Evolutionary conservation across 768 basidiomycete species (phyloP).

Genomic region (Serendipita sp.): DNA sequence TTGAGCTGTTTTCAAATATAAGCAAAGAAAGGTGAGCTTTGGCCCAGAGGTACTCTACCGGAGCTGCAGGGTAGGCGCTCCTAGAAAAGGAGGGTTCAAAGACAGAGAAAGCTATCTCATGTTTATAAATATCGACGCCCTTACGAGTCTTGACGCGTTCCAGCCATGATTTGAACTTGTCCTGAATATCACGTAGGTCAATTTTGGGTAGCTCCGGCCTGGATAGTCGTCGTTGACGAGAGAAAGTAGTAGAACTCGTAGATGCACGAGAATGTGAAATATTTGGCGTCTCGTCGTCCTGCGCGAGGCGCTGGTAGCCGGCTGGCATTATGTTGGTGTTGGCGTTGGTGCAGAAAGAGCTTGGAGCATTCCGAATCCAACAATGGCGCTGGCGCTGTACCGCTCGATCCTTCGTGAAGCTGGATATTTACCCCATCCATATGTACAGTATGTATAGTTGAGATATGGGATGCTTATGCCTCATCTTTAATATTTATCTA

Average conservation of each 20-base stretch:
- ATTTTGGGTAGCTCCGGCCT: not conserved
- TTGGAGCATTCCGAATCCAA: not conserved
- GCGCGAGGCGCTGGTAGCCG: slow-evolving; percentile 3
- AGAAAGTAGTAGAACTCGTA: slow-evolving; percentile 9
- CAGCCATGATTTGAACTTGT: slow-evolving; percentile 5
- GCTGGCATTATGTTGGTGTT: slow-evolving; percentile 5
- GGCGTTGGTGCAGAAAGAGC: not conserved
- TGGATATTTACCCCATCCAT: slow-evolving; percentile 26
- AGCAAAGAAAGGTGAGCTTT: not conserved
- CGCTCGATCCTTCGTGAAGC: slow-evolving; percentile 27
- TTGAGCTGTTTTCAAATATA: slow-evolving; percentile 31
- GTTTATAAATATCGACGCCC: slow-evolving; percentile 2
- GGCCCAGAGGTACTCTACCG: slow-evolving; percentile 19
- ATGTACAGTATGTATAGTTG: slow-evolving; percentile 25
- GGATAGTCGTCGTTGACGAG: slow-evolving; percentile 4
- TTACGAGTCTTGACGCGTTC: slow-evolving; percentile 1
- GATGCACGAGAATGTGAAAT: slow-evolving; percentile 9
- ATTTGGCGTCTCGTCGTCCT: not conserved
- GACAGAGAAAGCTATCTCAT: slow-evolving; percentile 60
- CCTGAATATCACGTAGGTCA: slow-evolving; percentile 5
- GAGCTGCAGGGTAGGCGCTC: slow-evolving; percentile 19
- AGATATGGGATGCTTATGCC: not conserved
- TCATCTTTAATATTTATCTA: slow-evolving; percentile 1
- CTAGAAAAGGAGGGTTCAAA: slow-evolving; percentile 47
- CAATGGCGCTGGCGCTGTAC: slow-evolving; percentile 19